Evolutionary conservation across 495 filamentous ascomycete genomes (phyloP), one percentile per base, ranked within the genome.

Genomic region (Aspergillus funiculosus): DNA sequence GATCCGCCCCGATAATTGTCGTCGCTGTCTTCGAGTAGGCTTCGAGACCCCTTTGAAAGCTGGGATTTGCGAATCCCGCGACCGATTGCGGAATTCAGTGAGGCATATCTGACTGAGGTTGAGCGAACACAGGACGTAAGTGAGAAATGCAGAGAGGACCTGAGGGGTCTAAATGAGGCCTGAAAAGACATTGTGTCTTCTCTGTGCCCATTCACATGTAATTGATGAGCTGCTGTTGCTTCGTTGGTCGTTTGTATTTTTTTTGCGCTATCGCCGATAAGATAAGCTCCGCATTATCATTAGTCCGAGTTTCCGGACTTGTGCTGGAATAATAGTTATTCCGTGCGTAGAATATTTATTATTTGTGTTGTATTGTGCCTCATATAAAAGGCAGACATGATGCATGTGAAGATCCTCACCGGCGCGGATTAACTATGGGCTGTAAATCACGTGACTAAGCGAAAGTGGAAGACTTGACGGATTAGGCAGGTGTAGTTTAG

Each of bases 31-130:
- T 21, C 36, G 11, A 31, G 17, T 3, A 20, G 24, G 22, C 13
- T 28, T 17, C 28, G 38, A 3, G 21, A 22, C 7, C 43, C 48
- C 19, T 46, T 52, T 25, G 40, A 25, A 9, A 51, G 37, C 4
- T 58, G 57, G 14, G 72, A 72, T 44, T 66, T 64, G 40, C 68
- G 66, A 35, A 76, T 68, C 4, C 75, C 77, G 14, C 72, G 67
- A 20, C 65, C 67, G 53, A 81, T 80, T 20, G 77, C 75, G 9
- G 73, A 75, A 35, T 68, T 77, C 38, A 77, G 62, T n/a, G 77
- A 80, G 22, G 72, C 73, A 56, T 72, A 44, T 40, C 74, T 68
- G 34, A 45, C 34, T 11, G 39, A 41, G 27, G 38, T 46, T 18
- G 39, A 40, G 11, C 27, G 42, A 1, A 26, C 10, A 6, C 26